A percentile compares a stretch with the other conserved stretches of the same genome.
These are phyloP conservation scores for Gaertneriomyces semiglobifer DNA, from an alignment of 192 early-diverging fungal species.

Conservation along the genomic window DNA sequence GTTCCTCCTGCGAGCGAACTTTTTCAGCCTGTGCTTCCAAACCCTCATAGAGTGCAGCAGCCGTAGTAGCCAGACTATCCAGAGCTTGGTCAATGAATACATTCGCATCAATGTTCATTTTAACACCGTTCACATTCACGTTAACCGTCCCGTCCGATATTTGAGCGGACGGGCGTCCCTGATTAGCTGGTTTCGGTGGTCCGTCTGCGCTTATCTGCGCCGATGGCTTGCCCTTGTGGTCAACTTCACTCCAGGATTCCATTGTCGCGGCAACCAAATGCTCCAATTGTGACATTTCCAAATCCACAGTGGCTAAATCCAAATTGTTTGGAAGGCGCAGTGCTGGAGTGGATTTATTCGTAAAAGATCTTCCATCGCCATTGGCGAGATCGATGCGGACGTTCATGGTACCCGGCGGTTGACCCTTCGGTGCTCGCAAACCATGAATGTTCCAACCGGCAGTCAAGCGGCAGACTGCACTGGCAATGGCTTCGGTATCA, in stretches of 20 bases:
- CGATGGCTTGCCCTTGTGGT: no score
- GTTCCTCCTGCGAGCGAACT: constrained; percentile 9
- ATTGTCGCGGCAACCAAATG: no score
- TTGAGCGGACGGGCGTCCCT: no score
- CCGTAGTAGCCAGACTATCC: constrained; percentile 29
- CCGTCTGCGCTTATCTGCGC: no score
- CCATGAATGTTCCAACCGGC: constrained; percentile 3
- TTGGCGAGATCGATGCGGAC: constrained; percentile 7
- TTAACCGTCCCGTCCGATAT: constrained; percentile 8
- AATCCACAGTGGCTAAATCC: no score
- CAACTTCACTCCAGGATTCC: no score
- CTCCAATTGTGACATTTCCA: no score
- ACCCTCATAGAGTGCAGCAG: constrained; percentile 29
- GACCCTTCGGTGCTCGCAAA: neutral
- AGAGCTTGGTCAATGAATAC: constrained; percentile 34
- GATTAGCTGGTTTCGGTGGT: no score
- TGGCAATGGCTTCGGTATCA: constrained; percentile 17
- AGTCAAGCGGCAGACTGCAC: constrained; percentile 20
- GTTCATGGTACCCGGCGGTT: neutral
- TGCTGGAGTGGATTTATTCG: no score
- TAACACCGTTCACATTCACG: constrained; percentile 20
- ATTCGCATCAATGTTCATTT: constrained; percentile 23
- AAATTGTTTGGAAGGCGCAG: no score
- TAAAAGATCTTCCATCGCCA: no score
- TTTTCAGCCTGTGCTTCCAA: constrained; percentile 29